Evolutionary conservation across 2,329 filamentous ascomycete genomes (phyloP).

Genomic region (Pyricularia grisea): DNA sequence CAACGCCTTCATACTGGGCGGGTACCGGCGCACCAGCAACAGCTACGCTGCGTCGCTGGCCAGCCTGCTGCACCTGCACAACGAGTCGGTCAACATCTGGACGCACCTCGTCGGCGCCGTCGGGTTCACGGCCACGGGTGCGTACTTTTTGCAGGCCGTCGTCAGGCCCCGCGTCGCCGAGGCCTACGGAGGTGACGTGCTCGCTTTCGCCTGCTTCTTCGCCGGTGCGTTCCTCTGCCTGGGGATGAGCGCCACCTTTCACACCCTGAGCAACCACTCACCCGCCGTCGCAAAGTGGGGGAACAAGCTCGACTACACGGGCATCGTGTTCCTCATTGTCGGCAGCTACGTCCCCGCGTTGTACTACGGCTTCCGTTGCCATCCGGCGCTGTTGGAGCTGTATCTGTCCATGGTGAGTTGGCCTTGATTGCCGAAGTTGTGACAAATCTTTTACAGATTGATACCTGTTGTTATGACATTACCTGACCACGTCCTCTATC

Average conservation of each 20-base stretch:
- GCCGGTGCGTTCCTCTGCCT: constrained; percentile 62
- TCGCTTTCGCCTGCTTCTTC: constrained; percentile 73
- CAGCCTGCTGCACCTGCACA: constrained; percentile 46
- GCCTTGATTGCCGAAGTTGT: not conserved
- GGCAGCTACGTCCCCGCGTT: constrained; percentile 84
- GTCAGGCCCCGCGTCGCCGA: constrained; percentile 52
- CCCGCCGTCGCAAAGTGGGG: constrained; percentile 68
- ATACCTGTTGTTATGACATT: not conserved
- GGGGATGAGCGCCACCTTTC: constrained; percentile 76
- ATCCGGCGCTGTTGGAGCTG: constrained; percentile 50
- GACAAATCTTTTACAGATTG: not conserved
- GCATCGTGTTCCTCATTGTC: constrained; percentile 85
- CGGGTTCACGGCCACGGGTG: constrained; percentile 39
- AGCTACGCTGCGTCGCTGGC: constrained; percentile 35
- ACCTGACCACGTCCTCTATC: not conserved
- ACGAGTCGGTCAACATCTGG: constrained; percentile 56
- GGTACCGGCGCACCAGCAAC: constrained; percentile 42
- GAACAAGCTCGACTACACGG: constrained; percentile 90
- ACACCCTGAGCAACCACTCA: constrained; percentile 80
- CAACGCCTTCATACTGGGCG: constrained; percentile 44
- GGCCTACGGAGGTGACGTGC: constrained; percentile 42
- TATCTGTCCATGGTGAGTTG: constrained; percentile 67
- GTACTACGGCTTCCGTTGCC: constrained; percentile 76
- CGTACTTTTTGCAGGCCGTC: constrained; percentile 31
- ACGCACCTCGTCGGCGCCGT: constrained; percentile 57